phyloP scores from a whole-genome alignment of 768 basidiomycete genomes.

The Psilocybe cubensis region DNA sequence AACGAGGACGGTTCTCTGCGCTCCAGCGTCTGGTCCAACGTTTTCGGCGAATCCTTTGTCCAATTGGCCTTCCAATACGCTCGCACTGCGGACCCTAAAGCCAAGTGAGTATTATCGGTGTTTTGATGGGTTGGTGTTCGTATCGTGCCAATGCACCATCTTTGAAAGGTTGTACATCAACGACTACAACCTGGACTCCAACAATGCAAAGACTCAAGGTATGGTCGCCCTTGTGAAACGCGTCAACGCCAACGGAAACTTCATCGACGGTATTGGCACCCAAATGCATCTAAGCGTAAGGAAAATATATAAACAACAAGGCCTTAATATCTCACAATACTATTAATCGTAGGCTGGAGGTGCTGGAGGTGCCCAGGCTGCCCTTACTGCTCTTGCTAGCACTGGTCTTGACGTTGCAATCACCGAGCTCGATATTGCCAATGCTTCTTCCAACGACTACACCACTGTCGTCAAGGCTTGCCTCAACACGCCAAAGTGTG shows the following conservation, averaged over 20 bases:
- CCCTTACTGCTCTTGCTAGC: constrained; percentile 43
- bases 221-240: constrained; percentile 46
- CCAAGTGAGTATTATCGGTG: constrained; percentile 36
- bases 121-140: not conserved
- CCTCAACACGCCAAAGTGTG: constrained; percentile 41
- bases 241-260: constrained; percentile 39
- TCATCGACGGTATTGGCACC: constrained; percentile 55
- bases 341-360: constrained; percentile 33
- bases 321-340: not conserved
- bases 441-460: constrained; percentile 45
- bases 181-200: constrained; percentile 53
- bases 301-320: not conserved
- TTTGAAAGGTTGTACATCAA: constrained; percentile 40
- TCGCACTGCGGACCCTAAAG: constrained; percentile 48
- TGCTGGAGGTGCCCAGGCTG: constrained; percentile 43
- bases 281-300: constrained; percentile 45
- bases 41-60: constrained; percentile 53
- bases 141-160: not conserved
- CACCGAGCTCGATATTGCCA: constrained; percentile 49
- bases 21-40: constrained; percentile 50
- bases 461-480: constrained; percentile 49
- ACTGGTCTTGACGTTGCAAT: constrained; percentile 49
- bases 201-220: constrained; percentile 47
- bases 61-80: constrained; percentile 55
- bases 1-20: constrained; percentile 55